Conservation (phyloP, 2,329 filamentous ascomycete genomes). For the Ceratocystis albifundus region DNA sequence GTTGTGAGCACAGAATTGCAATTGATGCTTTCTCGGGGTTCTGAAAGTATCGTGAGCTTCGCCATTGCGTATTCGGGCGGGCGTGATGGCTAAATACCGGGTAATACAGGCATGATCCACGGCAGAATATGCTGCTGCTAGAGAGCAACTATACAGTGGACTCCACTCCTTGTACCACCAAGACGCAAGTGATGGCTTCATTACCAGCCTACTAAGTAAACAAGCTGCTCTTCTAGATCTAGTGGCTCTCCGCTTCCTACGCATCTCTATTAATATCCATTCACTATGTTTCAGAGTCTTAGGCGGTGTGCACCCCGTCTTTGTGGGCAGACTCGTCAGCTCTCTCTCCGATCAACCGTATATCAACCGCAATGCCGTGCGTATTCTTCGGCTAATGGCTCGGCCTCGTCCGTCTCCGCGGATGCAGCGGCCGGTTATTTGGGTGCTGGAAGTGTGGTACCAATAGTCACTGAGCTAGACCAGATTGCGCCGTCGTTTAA, state of each 20-base stretch:
- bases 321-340: background rate
- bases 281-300: conserved; percentile 11
- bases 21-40: background rate
- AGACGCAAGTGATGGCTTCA: background rate
- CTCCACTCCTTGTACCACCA: background rate
- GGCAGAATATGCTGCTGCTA: background rate
- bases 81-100: background rate
- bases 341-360: background rate
- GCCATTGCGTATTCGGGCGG: background rate
- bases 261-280: background rate
- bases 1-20: background rate
- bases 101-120: background rate
- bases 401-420: conserved; percentile 15
- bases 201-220: background rate
- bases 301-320: conserved; percentile 2
- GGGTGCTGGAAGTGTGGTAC: conserved; percentile 34
- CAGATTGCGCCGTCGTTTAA: conserved; percentile 84
- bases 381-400: conserved; percentile 13
- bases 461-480: conserved; percentile 63
- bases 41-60: background rate
- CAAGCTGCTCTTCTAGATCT: background rate
- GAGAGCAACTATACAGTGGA: background rate
- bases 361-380: conserved; percentile 13
- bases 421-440: conserved; percentile 25
- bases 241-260: background rate